Conservation (phyloP, 2,329 filamentous ascomycete genomes). For the Paraconiothyrium brasiliense region DNA sequence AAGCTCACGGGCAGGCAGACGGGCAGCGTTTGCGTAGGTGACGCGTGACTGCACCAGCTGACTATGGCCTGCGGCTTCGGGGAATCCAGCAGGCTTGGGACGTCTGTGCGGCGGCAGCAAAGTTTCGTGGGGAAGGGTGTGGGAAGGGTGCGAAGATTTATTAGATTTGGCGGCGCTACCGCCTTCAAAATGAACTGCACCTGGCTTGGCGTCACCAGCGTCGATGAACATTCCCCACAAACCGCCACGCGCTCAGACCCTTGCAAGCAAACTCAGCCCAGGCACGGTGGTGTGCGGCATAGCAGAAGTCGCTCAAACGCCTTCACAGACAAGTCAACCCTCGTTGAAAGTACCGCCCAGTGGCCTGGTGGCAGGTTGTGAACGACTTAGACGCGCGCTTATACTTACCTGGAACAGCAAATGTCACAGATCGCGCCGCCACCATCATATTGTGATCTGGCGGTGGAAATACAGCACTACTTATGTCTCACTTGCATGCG, state of each 20-base stretch:
- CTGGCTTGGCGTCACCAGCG: background rate
- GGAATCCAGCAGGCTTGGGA: conserved; percentile 15
- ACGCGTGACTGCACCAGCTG: conserved; percentile 29
- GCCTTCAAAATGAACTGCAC: conserved; percentile 9
- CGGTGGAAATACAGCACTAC: background rate
- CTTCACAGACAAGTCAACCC: background rate
- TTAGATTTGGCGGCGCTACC: background rate
- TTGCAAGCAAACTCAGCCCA: background rate
- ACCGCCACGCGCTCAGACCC: conserved; percentile 1
- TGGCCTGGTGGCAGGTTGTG: background rate
- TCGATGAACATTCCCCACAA: background rate
- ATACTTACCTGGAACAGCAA: conserved; percentile 1
- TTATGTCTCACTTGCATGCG: background rate
- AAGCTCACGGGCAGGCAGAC: conserved; percentile 48
- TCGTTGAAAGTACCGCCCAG: background rate
- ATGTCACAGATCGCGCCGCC: too few relatives aligned
- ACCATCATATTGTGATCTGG: background rate
- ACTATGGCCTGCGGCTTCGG: conserved; percentile 19
- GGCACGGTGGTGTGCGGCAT: background rate
- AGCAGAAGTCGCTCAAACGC: background rate
- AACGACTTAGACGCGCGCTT: conserved; percentile 5
- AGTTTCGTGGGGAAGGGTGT: conserved; percentile 18
- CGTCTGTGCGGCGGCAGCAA: conserved; percentile 26
- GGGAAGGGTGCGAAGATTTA: conserved; percentile 17
- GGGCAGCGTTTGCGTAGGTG: conserved; percentile 21